phyloP scores from a whole-genome alignment of 2,329 filamentous ascomycete species.

The Pyricularia pennisetigena region DNA sequence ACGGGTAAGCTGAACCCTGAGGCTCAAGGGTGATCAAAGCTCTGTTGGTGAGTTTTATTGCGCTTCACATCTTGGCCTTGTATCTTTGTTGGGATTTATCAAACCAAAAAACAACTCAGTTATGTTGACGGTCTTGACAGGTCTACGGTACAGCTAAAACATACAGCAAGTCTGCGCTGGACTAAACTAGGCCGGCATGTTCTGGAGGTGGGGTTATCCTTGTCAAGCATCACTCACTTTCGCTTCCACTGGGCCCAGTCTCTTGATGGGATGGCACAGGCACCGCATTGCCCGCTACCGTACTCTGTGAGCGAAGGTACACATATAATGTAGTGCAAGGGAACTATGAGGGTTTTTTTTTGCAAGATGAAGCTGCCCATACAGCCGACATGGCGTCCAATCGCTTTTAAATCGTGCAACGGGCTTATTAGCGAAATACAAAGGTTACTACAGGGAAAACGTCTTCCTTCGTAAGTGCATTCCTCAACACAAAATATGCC shows the following conservation, averaged over 20 bases:
- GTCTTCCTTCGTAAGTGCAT: neutral
- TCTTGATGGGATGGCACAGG: neutral
- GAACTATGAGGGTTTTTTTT: neutral
- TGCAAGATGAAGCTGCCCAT: neutral
- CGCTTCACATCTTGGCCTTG: neutral
- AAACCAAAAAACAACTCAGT: neutral
- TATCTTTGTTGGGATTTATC: neutral
- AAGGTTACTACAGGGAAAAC: neutral
- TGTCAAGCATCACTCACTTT: neutral
- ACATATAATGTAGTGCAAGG: neutral
- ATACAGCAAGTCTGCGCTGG: neutral
- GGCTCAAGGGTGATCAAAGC: neutral
- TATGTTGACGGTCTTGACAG: neutral
- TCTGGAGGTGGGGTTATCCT: neutral
- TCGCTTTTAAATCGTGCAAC: neutral
- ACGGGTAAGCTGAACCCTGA: neutral
- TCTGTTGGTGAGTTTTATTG: neutral
- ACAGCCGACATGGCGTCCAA: neutral
- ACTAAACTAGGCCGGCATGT: neutral
- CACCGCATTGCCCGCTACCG: neutral
- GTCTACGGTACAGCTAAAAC: neutral
- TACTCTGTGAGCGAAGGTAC: neutral
- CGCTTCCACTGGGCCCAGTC: too few species aligned
- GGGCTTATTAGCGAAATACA: neutral
- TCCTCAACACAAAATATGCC: neutral